phyloP scores from a whole-genome alignment of 495 filamentous ascomycete genomes.

The Hyaloscypha finlandica region DNA sequence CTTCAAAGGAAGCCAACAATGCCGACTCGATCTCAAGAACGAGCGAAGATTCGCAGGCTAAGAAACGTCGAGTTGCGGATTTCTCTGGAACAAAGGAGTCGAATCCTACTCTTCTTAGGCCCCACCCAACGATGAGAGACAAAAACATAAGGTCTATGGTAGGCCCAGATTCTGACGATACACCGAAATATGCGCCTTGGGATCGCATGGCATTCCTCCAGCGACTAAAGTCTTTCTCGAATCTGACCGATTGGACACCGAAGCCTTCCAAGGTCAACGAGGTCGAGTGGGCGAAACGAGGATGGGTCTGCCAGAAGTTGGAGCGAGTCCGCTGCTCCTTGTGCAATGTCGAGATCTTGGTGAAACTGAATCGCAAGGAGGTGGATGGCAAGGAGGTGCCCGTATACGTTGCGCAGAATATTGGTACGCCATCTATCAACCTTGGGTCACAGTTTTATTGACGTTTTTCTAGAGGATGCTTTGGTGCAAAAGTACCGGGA shows the following conservation, averaged over 20 bases:
- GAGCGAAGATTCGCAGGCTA: conserved; percentile 40
- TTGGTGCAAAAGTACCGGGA: conserved; percentile 77
- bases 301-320: conserved; percentile 83
- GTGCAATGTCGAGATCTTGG: conserved; percentile 78
- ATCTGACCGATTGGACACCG: conserved; percentile 83
- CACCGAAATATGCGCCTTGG: conserved; percentile 69
- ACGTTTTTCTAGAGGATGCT: conserved; percentile 50
- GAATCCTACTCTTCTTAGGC: neutral
- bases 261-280: conserved; percentile 84
- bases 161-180: conserved; percentile 32
- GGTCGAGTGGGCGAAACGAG: conserved; percentile 92
- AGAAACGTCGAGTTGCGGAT: conserved; percentile 48
- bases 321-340: conserved; percentile 82
- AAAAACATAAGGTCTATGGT: conserved; percentile 45
- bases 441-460: conserved; percentile 2
- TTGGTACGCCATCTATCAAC: conserved; percentile 33
- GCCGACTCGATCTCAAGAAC: conserved; percentile 29
- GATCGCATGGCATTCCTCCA: conserved; percentile 81
- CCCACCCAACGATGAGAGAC: conserved; percentile 40
- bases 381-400: conserved; percentile 63
- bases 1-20: conserved; percentile 30
- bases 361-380: conserved; percentile 73
- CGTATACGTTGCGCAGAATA: conserved; percentile 48
- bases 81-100: conserved; percentile 25
- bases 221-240: conserved; percentile 82